phyloP scores from a whole-genome alignment of 176 grass and related monocot species.

The Dendrocalamus sinicus region DNA sequence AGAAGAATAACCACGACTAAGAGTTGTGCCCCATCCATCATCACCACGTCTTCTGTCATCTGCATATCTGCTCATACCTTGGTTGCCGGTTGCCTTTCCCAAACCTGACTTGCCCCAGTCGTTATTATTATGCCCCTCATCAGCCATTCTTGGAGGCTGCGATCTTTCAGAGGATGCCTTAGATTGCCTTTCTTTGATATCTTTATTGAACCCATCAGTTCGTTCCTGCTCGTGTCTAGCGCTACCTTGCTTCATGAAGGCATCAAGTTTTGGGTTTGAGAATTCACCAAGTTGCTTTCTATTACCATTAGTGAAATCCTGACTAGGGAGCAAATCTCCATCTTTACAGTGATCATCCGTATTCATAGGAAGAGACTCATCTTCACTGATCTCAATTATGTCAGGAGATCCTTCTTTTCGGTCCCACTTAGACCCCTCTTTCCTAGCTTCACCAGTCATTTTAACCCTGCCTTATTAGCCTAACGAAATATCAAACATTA shows the following conservation, averaged over 20 bases:
- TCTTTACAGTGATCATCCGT: slow-evolving; percentile 29
- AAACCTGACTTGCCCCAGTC: slow-evolving; percentile 44
- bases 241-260: slow-evolving; percentile 33
- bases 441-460: slow-evolving; percentile 67
- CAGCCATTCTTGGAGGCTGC: slow-evolving; percentile 39
- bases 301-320: slow-evolving; percentile 26
- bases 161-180: slow-evolving; percentile 54
- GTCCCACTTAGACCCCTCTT: slow-evolving; percentile 71
- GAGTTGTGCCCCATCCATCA: slow-evolving; percentile 53
- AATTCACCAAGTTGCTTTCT: slow-evolving; percentile 39
- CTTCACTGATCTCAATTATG: slow-evolving; percentile 58
- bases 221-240: slow-evolving; percentile 40
- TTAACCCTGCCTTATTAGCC: slow-evolving; percentile 37
- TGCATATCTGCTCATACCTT: slow-evolving; percentile 51
- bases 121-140: slow-evolving; percentile 55
- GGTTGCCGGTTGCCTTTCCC: slow-evolving; percentile 49
- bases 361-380: slow-evolving; percentile 46
- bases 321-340: slow-evolving; percentile 18
- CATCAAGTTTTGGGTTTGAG: slow-evolving; percentile 39
- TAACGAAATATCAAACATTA: background rate
- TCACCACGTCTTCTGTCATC: slow-evolving; percentile 52
- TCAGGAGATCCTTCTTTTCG: slow-evolving; percentile 45
- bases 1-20: slow-evolving; percentile 51
- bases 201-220: slow-evolving; percentile 47
- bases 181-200: slow-evolving; percentile 47